phyloP scores from a whole-genome alignment of 2,329 filamentous ascomycete genomes.

The Botrytis porri region DNA sequence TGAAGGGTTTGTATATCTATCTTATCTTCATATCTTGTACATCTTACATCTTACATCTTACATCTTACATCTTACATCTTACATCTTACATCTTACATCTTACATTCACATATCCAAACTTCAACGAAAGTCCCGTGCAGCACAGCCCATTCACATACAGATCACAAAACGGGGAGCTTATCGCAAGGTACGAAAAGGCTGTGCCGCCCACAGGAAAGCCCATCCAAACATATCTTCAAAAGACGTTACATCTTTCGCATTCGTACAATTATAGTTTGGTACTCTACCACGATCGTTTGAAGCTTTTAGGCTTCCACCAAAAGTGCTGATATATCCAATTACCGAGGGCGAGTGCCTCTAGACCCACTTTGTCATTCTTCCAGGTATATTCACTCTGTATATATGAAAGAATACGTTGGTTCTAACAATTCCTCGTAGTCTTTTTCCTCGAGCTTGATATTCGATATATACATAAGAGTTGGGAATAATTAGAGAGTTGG shows the following conservation, averaged over 20 bases:
- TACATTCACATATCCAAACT: not conserved
- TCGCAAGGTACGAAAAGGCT: not conserved
- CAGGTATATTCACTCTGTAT: conserved; percentile 6
- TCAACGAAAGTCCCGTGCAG: not conserved
- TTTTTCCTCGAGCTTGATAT: not conserved
- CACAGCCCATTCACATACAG: conserved; percentile 1
- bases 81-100: not conserved
- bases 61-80: not conserved
- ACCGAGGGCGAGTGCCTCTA: not conserved
- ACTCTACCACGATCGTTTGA: not conserved
- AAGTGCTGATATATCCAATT: not conserved
- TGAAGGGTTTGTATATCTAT: not conserved
- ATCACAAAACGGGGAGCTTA: not conserved
- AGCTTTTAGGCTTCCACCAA: conserved; percentile 11
- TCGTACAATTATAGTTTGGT: not conserved
- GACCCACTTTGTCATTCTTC: not conserved
- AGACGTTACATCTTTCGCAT: conserved; percentile 2
- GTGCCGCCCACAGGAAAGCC: not conserved
- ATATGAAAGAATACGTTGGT: not conserved
- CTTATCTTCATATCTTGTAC: not conserved
- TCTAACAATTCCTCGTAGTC: not conserved
- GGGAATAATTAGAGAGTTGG: not conserved
- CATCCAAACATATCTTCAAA: not conserved
- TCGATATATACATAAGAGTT: not conserved
- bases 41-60: not conserved